Evolutionary conservation across 1,139 yeast genomes (phyloP).

Genomic region (Maudiozyma humilis): DNA sequence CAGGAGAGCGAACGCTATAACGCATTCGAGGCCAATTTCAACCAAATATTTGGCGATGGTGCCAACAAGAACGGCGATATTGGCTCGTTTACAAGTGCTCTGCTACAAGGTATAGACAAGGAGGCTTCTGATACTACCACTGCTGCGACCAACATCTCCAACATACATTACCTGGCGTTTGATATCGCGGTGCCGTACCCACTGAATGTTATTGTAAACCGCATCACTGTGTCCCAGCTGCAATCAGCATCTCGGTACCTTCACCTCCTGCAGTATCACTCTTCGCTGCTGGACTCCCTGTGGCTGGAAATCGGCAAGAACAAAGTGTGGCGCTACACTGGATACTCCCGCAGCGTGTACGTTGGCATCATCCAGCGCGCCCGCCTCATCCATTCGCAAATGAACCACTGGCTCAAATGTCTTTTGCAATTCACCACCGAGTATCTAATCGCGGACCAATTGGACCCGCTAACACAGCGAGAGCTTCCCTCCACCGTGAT

Average conservation of each 20-base stretch:
- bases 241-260: constrained; percentile 74
- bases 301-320: constrained; percentile 72
- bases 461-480: constrained; percentile 17
- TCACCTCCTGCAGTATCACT: constrained; percentile 53
- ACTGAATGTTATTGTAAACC: constrained; percentile 61
- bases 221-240: constrained; percentile 66
- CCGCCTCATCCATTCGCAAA: constrained; percentile 24
- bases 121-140: constrained; percentile 24
- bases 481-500: constrained; percentile 8
- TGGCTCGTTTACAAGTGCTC: constrained; percentile 1
- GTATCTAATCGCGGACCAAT: constrained; percentile 24
- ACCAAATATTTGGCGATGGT: constrained; percentile 1
- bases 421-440: constrained; percentile 13
- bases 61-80: constrained; percentile 2
- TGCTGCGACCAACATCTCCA: constrained; percentile 26
- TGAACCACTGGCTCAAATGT: constrained; percentile 25
- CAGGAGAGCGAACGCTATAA: constrained; percentile 14
- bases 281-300: constrained; percentile 50
- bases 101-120: constrained; percentile 13
- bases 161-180: constrained; percentile 54
- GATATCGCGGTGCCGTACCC: constrained; percentile 80
- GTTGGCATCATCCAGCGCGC: constrained; percentile 15
- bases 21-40: constrained; percentile 1
- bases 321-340: constrained; percentile 53
- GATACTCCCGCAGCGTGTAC: constrained; percentile 23